Conservation (phyloP, 352 stramenopile species). For the Globisporangium abappressorium region DNA sequence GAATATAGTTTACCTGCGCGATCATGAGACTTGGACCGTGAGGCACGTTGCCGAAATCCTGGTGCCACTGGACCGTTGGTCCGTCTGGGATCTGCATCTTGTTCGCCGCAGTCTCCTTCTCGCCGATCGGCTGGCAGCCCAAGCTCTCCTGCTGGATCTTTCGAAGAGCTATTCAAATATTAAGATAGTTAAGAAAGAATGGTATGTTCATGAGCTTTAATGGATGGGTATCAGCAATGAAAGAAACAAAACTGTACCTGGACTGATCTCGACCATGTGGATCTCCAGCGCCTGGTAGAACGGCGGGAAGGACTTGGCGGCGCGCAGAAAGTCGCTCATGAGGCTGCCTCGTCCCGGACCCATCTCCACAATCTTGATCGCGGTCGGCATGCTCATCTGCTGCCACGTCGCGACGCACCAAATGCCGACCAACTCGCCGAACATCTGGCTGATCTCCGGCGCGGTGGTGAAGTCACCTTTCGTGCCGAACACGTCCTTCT, state of each 20-base stretch:
- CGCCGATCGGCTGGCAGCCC: conserved; percentile 38
- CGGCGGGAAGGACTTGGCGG: conserved; percentile 81
- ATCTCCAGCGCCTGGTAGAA: conserved; percentile 86
- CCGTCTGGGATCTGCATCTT: conserved; percentile 52
- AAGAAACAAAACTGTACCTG: conserved; percentile 12
- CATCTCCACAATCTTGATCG: conserved; percentile 89
- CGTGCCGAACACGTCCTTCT: conserved; percentile 89
- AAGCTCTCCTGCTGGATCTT: conserved; percentile 89
- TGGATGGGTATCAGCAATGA: background rate
- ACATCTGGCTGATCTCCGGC: conserved; percentile 93
- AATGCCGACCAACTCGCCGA: conserved; percentile 90
- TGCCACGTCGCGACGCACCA: conserved; percentile 93
- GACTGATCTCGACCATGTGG: conserved; percentile 92
- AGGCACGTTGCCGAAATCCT: conserved; percentile 77
- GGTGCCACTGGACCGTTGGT: conserved; percentile 80
- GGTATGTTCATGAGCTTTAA: background rate
- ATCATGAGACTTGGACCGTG: conserved; percentile 86
- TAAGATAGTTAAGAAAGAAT: no score
- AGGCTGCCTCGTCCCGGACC: conserved; percentile 91
- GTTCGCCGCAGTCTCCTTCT: conserved; percentile 25
- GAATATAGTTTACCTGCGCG: conserved; percentile 44
- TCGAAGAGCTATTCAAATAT: conserved; percentile 46
- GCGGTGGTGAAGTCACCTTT: conserved; percentile 93
- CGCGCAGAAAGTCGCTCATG: conserved; percentile 92
- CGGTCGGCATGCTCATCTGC: conserved; percentile 71